Evolutionary conservation across 345 rosid genomes (phyloP).

Genomic region (Gossypium anomalum): DNA sequence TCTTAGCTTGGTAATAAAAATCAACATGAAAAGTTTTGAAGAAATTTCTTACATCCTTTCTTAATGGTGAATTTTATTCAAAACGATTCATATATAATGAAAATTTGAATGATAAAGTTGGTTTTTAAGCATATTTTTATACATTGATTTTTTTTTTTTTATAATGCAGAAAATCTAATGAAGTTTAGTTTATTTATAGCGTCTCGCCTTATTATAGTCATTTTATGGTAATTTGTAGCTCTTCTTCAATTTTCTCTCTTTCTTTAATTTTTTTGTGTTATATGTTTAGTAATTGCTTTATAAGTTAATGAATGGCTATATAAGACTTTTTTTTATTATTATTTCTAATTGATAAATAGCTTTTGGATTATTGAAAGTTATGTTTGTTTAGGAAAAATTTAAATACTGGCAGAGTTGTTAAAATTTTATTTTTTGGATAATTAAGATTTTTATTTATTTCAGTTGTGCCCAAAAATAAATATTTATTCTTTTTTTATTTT

Average conservation of each 20-base stretch:
- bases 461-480: no score
- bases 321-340: background rate
- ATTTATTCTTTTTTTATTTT: no score
- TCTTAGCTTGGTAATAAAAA: background rate
- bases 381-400: background rate
- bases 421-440: background rate
- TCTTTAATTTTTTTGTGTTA: background rate
- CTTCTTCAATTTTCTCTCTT: no score
- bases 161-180: conserved; percentile 15
- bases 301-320: background rate
- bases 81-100: no score
- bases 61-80: background rate
- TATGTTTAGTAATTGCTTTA: background rate
- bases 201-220: conserved; percentile 21
- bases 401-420: background rate
- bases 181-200: conserved; percentile 25
- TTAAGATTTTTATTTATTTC: no score
- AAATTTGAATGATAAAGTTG: no score
- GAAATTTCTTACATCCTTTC: no score
- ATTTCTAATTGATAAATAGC: background rate
- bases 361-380: background rate
- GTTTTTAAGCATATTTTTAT: no score
- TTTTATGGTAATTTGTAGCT: conserved; percentile 16
- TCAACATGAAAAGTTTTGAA: background rate
- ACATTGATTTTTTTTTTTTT: no score